Base-by-base conservation (phyloP, 129 eudicot species). In the Ambrosia artemisiifolia region DNA sequence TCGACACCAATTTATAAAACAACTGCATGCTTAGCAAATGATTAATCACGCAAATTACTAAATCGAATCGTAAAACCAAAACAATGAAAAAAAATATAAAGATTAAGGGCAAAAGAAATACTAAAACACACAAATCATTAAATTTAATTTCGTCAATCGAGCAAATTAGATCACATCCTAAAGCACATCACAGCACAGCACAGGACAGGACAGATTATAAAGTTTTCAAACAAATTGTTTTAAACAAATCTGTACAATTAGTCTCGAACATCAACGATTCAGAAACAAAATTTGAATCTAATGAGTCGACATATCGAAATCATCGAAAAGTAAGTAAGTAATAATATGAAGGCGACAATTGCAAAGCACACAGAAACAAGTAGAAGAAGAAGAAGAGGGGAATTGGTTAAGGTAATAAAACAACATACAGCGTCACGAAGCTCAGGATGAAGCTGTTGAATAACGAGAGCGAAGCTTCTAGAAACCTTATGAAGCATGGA, bases 401-500 rank as follows among this genome's bases (percentile, higher is more conserved):
- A n/a, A n/a, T n/a, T n/a, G n/a, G n/a, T n/a, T n/a, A n/a, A n/a
- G n/a, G n/a, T n/a, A n/a, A 3, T 3, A 42, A 81, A 18, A 2
- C 17, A 64, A 78, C 86, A 44, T 76, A 93, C 98, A 62, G 98
- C 98, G 46, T 93, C 88, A 43, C 98, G 96, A 65, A 93, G 98
- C 71, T 93, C 80, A 3, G 92, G 80, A 56, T 82, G 87, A 33
- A 93, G 96, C 80, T 93, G 98, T 59, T 93, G 98, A 84, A 93
- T 89, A 72, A 93, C 96, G 72, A 93, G 92, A 1, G 82, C 95
- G 76, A 93, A 93, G 40, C 98, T 93, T 78, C 98, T 81, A 47
- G 98, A 93, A 72, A 93, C 98, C 81, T 93, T 93, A 47, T 82
- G 90, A 42, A 93, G 98, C 98, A 93, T 89, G 3, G 92, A 59